Evolutionary conservation across 2,329 filamentous ascomycete species (phyloP), one percentile per base, ranked within the genome.

Genomic region (Fusarium vanettenii): DNA sequence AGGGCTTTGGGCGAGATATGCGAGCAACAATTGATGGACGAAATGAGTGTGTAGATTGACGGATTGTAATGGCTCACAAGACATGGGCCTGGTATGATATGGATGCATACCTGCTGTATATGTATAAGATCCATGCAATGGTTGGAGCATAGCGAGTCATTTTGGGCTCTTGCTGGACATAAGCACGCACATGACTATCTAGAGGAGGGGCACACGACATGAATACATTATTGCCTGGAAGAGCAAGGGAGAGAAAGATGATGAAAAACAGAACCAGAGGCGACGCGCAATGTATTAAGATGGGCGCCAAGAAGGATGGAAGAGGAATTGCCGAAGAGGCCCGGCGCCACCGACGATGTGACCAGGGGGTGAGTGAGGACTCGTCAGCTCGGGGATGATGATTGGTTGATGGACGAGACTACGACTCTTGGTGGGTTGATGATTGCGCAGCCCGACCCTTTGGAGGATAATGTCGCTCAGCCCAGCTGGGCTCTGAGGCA

Each of bases 371-470:
- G 74, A 73, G 69, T 66, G 71, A 69, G 71, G 77, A 80, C 81
- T 83, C 82, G 82, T 83, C 79, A 83, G 80, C 82, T 80, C 55
- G 52, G 70, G 61, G 60, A 37, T 45, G 43, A 60, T 79, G 71
- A 82, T 83, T 83, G 82, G 78, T 64, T 60, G 20, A 20, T 29
- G 41, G 14, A 9, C n/a, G 18, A 18, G 13, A 37, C 45, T 25
- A 48, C 22, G 22, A 25, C 6, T 27, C 45, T 27, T 48, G 22
- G 63, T 70, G 74, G 74, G 45, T 68, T 67, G 67, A 71, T 71
- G 68, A 67, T 76, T 77, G 75, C 76, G 76, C 66, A 71, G 72
- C 71, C 37, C 31, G 60, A 35, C 60, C 71, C 66, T 66, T 68
- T 48, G 16, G 56, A 45, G 61, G 64, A 60, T 69, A 65, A 69